Percentiles rank a stretch among this genome's conserved stretches.
These are phyloP conservation scores for Pseudodiploospora longispora DNA, from an alignment of 2,329 filamentous ascomycete species.

Conservation along the genomic window DNA sequence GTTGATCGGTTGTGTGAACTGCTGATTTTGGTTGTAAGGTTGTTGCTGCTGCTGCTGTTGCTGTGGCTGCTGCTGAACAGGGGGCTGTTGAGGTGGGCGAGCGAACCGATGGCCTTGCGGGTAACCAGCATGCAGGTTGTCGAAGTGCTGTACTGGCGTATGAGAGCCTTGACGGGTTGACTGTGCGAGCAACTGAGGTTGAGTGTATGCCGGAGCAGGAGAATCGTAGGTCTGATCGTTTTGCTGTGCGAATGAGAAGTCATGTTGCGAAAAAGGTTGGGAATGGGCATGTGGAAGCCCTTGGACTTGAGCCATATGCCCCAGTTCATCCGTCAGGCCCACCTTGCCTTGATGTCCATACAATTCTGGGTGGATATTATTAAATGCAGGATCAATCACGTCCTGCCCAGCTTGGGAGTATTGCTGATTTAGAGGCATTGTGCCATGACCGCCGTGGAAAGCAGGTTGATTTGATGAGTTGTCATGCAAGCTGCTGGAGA, in stretches of 20 bases:
- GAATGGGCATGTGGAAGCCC: slow-evolving; percentile 21
- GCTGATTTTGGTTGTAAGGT: slow-evolving; percentile 14
- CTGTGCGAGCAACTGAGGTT: slow-evolving; percentile 26
- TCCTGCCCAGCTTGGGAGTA: slow-evolving; percentile 27
- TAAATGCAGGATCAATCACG: slow-evolving; percentile 29
- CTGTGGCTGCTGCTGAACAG: slow-evolving; percentile 16
- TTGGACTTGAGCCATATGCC: slow-evolving; percentile 21
- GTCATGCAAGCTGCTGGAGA: slow-evolving; percentile 21
- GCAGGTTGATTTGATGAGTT: slow-evolving; percentile 18
- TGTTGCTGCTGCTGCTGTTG: slow-evolving; percentile 20
- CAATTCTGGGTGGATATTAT: slow-evolving; percentile 28
- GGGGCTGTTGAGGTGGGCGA: slow-evolving; percentile 21
- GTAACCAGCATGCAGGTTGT: slow-evolving; percentile 20
- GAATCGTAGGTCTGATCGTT: slow-evolving; percentile 24
- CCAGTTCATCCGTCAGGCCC: slow-evolving; percentile 14
- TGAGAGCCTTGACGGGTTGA: slow-evolving; percentile 24
- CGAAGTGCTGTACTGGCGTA: slow-evolving; percentile 22
- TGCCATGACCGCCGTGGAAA: slow-evolving; percentile 24
- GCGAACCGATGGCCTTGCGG: slow-evolving; percentile 17
- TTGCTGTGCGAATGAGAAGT: slow-evolving; percentile 26
- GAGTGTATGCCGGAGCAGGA: slow-evolving; percentile 23
- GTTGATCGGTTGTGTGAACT: slow-evolving; percentile 18
- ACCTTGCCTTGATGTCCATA: slow-evolving; percentile 29
- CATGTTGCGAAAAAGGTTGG: slow-evolving; percentile 24
- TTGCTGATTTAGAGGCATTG: slow-evolving; percentile 24